Base-by-base conservation (phyloP, 177 flowering plant species). In the Tripterygium wilfordii region DNA sequence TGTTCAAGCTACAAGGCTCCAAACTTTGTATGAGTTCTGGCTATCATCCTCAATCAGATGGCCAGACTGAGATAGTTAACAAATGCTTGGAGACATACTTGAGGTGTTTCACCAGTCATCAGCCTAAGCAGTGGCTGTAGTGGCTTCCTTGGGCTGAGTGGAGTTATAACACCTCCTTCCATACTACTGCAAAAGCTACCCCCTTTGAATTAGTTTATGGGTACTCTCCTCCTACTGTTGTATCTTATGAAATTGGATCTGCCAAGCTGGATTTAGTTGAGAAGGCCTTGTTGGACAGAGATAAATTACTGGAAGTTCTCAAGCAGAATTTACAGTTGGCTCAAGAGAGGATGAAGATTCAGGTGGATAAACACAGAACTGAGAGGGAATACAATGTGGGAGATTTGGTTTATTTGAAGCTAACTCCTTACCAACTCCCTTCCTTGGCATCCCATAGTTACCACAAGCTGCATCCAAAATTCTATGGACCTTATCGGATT, bases 1-100 rank as follows among this genome's bases (percentile, higher is more conserved):
- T 67, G 0, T 57, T 62, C 16, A 15, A 18, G 7, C n/a, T 48
- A 0, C 14, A 15, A 2, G 56, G 53, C 0, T 33, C 55, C 0
- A 0, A 16, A 0, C 21, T 67, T 2, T 1, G 8, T 0, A 1
- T n/a, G 0, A 48, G 55, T 22, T 16, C 49, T 1, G 32, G 54
- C 0, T 62, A 56, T 36, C 61, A 62, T 13, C 66, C 53, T 3
- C 56, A 56, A 23, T 18, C 49, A 0, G 59, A 61, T 36, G 49
- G 54, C 1, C 59, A 60, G 27, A 20, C 54, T 6, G 46, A 61
- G 28, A 41, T 49, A 6, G 45, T 61, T 0, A 61, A 61, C 21
- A 17, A 26, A 8, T 27, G 46, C 3, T 1, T 55, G 7, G 51
- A 54, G 18, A 14, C 14, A 7, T 61, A 49, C 20, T 17, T 54